Evolutionary conservation across 2,329 filamentous ascomycete species (phyloP).

Genomic region (Onygena corvina): DNA sequence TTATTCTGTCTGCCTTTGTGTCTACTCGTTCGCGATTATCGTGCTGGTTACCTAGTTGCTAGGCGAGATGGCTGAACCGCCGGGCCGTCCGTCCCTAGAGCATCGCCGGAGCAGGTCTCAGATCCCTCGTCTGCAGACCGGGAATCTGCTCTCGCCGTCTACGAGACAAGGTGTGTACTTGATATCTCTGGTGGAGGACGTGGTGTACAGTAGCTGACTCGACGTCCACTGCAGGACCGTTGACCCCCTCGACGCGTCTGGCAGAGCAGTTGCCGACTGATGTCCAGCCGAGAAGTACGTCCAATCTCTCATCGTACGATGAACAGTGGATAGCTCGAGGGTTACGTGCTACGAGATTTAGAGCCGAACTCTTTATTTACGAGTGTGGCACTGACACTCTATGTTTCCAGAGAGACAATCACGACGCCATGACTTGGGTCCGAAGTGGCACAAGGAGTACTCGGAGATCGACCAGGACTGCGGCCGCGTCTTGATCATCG

Average conservation of each 20-base stretch:
- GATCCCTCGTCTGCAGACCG: neutral
- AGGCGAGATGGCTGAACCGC: neutral
- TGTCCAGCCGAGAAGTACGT: neutral
- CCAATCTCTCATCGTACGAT: too few relatives aligned
- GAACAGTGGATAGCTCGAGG: too few relatives aligned
- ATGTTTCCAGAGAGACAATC: slow-evolving; percentile 7
- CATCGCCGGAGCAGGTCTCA: neutral
- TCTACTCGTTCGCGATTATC: neutral
- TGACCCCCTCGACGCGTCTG: neutral
- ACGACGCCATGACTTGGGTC: slow-evolving; percentile 17
- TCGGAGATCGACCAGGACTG: slow-evolving; percentile 19
- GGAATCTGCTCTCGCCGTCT: neutral
- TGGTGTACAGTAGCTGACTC: too few relatives aligned
- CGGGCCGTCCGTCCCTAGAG: neutral
- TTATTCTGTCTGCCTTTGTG: neutral
- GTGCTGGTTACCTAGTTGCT: neutral
- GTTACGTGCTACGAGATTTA: too few relatives aligned
- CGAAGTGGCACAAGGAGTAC: slow-evolving; percentile 28
- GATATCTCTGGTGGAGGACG: too few relatives aligned
- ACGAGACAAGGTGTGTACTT: neutral
- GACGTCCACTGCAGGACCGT: too few relatives aligned
- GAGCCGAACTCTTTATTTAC: too few relatives aligned
- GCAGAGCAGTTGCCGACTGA: neutral
- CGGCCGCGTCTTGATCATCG: slow-evolving; percentile 41
- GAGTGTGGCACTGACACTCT: neutral